Evolutionary conservation across 2,329 filamentous ascomycete species (phyloP), one percentile per base, ranked within the genome.

Genomic region (Penicillium sp.): DNA sequence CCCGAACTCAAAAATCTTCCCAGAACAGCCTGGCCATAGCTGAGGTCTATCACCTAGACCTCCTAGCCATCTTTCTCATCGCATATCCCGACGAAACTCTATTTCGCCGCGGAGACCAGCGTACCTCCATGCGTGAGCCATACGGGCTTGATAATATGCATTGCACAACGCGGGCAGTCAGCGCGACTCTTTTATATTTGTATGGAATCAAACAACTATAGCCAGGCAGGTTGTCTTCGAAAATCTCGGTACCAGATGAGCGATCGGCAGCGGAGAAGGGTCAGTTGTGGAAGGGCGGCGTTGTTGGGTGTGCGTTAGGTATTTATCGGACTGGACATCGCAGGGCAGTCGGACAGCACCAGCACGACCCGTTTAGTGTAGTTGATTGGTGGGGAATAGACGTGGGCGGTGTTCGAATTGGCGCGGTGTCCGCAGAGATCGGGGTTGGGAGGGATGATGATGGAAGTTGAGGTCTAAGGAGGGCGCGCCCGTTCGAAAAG

Each of bases 101-200:
- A 33, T 16, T 26, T 43, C 52, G 51, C 25, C 25, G 33, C 30
- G 8, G 26, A 38, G 37, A 42, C n/a, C 35, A 57, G 53, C 63
- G 65, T 81, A 91, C 89, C 93, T 80, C 92, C 93, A 82, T 97
- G 94, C 76, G 91, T 94, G 73, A 98, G 88, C 93, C 94, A 98
- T 75, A 91, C 88, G 70, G 94, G 94, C 86, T 96, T 97, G 79
- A 96, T 92, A 80, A 97, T 87, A 82, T 88, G 89, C 91, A 94
- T 93, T 68, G 69, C 70, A 64, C 64, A 55, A 43, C 30, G 42
- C 28, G 58, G 55, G 56, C 58, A 52, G 37, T 46, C 38, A 56
- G 57, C 46, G 38, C 58, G 55, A 45, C 63, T 55, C 46, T 16
- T 10, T 48, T 43, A 45, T 40, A 49, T 10, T 10, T 37, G n/a